Percentiles rank a stretch among this genome's conserved stretches.
Conservation (phyloP, 192 early-diverging fungal genomes). For the Podila epicladia region DNA sequence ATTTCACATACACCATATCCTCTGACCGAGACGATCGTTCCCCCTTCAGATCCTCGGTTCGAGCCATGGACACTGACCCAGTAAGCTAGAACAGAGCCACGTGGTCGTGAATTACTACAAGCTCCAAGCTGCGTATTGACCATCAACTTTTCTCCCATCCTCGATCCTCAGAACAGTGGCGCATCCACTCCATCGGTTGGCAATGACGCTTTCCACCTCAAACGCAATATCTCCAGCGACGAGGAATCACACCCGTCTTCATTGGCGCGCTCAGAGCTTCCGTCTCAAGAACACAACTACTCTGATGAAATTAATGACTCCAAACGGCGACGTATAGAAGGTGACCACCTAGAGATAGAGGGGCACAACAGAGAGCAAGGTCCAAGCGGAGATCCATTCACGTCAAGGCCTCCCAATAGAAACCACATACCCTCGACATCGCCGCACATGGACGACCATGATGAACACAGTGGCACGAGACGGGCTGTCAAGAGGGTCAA, state of each 20-base stretch:
- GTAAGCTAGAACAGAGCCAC: too few species aligned
- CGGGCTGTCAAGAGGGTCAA: conserved; percentile 27
- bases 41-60: background rate
- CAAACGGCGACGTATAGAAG: conserved; percentile 32
- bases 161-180: conserved; percentile 3
- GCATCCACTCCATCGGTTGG: conserved; percentile 21
- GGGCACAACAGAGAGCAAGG: background rate
- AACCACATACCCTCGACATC: background rate
- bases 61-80: background rate
- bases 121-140: background rate
- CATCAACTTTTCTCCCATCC: background rate
- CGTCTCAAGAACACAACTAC: background rate
- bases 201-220: conserved; percentile 15
- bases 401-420: background rate
- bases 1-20: background rate
- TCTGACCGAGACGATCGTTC: background rate
- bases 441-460: background rate
- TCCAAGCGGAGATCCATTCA: background rate
- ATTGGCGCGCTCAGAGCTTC: background rate
- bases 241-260: conserved; percentile 2
- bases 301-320: conserved; percentile 24
- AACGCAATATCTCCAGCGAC: conserved; percentile 23
- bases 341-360: background rate
- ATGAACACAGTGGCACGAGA: background rate
- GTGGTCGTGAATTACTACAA: background rate